Base-by-base conservation (phyloP, 768 basidiomycete species). In the Termitomyces sp. region DNA sequence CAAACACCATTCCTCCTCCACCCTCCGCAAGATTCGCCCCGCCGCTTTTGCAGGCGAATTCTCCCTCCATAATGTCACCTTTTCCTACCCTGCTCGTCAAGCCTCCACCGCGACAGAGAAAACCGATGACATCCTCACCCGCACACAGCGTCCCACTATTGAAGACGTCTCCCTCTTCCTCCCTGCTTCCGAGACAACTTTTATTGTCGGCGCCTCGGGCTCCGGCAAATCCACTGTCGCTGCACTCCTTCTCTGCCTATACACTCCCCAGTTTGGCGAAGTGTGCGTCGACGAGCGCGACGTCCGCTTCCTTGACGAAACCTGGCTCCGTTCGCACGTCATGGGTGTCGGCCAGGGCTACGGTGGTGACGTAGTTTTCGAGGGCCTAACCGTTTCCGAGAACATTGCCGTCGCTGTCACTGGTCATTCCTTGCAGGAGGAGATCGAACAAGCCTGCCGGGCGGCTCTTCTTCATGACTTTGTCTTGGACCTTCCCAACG, bases 191-290 rank as follows among this genome's bases (percentile, higher is more conserved):
- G 91, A 96, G 67, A 89, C 84, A 30, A 93, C 97, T 2, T 95
- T 93, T 55, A 83, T 98, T 64, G 93, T 98, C 20, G 96, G 96
- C 11, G 73, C 89, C 0, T 96, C 93, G 6, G 95, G 96, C 9
- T 92, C 86, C 2, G 95, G 96, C 39, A 98, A 98, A 75, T 93
- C 91, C 24, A 98, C 94, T 3, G 81, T 96, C 61, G 89, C 91
- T 0, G 81, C 89, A 1, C 79, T 98, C 3, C 76, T 98, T 1
- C 86, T 95, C 22, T 79, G 89, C 5, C 78, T 95, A 71, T 98
- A 98, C 74, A 71, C 77, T 5, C 82, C 88, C 1, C 75, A 77
- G 20, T 61, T 67, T n/a, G 93, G 92, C 1, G 77, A 77, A 2
- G 81, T 98, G 54, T 78, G 82, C 15, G 75, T 96, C 20, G 96